Evolutionary conservation across 2,329 filamentous ascomycete species (phyloP).

Genomic region (Seiridium cupressi): DNA sequence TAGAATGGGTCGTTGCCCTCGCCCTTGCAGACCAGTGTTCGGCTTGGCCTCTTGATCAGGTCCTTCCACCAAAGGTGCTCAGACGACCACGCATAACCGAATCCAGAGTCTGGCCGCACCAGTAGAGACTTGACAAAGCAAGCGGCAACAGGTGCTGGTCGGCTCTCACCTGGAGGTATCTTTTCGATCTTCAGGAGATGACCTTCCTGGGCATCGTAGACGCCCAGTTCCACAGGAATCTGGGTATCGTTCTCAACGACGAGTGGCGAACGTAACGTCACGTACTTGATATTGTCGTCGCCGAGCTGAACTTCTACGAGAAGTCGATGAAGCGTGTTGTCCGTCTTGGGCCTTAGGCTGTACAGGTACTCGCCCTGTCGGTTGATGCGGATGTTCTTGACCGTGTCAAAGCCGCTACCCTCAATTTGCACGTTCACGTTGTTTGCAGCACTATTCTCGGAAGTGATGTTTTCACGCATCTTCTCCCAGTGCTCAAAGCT

Average conservation of each 20-base stretch:
- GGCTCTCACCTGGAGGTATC: constrained; percentile 85
- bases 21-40: constrained; percentile 84
- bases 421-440: constrained; percentile 82
- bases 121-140: constrained; percentile 87
- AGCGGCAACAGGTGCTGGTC: constrained; percentile 88
- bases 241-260: constrained; percentile 95
- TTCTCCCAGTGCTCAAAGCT: constrained; percentile 96
- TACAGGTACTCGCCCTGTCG: constrained; percentile 94
- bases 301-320: constrained; percentile 90
- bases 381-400: constrained; percentile 85
- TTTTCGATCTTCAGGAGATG: constrained; percentile 97
- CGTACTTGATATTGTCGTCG: constrained; percentile 96
- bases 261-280: constrained; percentile 89
- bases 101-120: constrained; percentile 88
- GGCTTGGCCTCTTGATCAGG: constrained; percentile 77
- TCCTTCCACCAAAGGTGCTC: constrained; percentile 93
- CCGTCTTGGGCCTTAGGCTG: constrained; percentile 81
- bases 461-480: constrained; percentile 87
- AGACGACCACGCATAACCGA: constrained; percentile 92
- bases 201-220: constrained; percentile 84
- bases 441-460: constrained; percentile 73
- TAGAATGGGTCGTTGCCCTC: constrained; percentile 91
- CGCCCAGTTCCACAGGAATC: constrained; percentile 89
- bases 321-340: constrained; percentile 81
- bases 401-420: constrained; percentile 87